Evolutionary conservation across 2,329 filamentous ascomycete species (phyloP), one percentile per base, ranked within the genome.

Genomic region (Beauveria sp.): DNA sequence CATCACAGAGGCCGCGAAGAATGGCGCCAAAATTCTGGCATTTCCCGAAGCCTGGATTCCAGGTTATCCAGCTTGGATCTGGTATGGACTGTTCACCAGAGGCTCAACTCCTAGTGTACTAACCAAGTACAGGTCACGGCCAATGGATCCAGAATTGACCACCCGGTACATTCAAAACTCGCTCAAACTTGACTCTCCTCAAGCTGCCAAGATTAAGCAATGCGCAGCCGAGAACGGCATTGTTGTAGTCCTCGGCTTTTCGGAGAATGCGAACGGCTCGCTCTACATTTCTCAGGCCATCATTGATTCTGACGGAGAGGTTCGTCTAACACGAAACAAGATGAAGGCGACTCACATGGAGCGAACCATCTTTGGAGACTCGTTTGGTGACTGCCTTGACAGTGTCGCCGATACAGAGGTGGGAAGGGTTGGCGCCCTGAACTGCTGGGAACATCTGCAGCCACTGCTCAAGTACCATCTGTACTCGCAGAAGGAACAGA

Each of bases 31-130:
- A 55, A 72, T 88, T 2, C 68, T 88, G 10, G 75, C 77, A 0
- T 84, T 84, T 61, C 77, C 81, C 1, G 80, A 84, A 63, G 75
- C 75, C 28, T 84, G 78, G 76, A 75, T 83, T 26, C 79, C 80
- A 0, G 80, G 81, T 0, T 84, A 83, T 67, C 81, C 80, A 24
- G 73, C 71, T 58, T 78, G 74, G 73, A 73, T 75, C 43, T 71
- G 70, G 64, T 71, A 69, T 20, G 20, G n/a, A 22, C 20, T 46
- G 5, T 22, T 20, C 10, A 34, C 26, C 14, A 52, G 20, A 52
- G 18, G 41, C 41, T 20, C 9, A 9, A 10, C 2, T 22, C 3
- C 16, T 24, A 18, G 16, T 34, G 20, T 22, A 22, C 28, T 51
- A 34, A 50, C 18, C n/a, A 16, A 9, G 8, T 20, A 20, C 30